A percentile compares a stretch with the other conserved stretches of the same genome.
Conservation (phyloP, 23 red algal genomes). For the Cyanidiococcus yangmingshanensis region DNA sequence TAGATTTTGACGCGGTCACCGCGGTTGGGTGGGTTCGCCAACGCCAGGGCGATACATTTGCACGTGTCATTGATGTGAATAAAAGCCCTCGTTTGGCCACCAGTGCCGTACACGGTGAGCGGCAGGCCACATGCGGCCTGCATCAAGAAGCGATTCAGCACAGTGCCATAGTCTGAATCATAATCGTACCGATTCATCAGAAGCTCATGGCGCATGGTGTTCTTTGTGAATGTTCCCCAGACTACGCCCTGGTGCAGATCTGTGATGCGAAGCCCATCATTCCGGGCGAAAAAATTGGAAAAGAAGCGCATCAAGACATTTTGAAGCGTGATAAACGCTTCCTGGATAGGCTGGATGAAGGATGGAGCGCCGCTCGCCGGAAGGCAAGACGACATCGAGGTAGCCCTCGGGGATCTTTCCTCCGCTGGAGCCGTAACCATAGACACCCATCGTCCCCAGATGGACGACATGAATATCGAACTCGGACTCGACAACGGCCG, state of each 20-base stretch:
- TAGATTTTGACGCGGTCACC: constrained; percentile 87
- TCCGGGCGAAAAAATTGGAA: constrained; percentile 96
- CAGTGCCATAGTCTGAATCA: constrained; percentile 91
- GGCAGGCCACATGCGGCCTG: constrained; percentile 83
- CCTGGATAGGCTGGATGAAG: constrained; percentile 92
- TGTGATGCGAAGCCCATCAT: constrained; percentile 84
- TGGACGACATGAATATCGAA: constrained; percentile 89
- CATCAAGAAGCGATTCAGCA: constrained; percentile 96
- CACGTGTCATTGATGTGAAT: constrained; percentile 97
- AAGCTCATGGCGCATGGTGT: constrained; percentile 71
- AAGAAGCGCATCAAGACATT: constrained; percentile 83
- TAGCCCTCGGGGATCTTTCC: constrained; percentile 97
- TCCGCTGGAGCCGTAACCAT: constrained; percentile 91
- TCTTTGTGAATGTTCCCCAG: constrained; percentile 88
- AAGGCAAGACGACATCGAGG: constrained; percentile 86
- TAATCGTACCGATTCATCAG: constrained; percentile 99
- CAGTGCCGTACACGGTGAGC: constrained; percentile 97
- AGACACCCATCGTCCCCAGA: constrained; percentile 99
- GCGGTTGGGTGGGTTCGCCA: constrained; percentile 67
- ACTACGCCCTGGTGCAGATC: constrained; percentile 99
- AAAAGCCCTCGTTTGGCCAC: constrained; percentile 95
- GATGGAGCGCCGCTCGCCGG: constrained; percentile 50
- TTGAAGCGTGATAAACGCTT: constrained; percentile 85
- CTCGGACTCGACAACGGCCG: constrained; percentile 68
- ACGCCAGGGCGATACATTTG: constrained; percentile 79